Percentiles rank a stretch among this genome's conserved stretches.
Conservation (phyloP, 2,329 filamentous ascomycete genomes). For the Aspergillus brasiliensis region DNA sequence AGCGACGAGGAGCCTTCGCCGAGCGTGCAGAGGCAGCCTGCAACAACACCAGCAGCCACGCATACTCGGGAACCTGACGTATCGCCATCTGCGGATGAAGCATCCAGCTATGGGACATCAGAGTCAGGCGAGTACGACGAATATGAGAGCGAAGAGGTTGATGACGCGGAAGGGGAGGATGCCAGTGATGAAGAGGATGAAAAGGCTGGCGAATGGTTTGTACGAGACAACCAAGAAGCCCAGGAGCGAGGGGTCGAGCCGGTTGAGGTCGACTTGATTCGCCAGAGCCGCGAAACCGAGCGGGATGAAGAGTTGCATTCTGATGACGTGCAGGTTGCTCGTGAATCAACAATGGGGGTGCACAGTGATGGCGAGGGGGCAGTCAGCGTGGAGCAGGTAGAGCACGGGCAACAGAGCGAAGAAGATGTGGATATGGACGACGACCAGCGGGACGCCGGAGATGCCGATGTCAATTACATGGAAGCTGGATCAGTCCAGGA, state of each 20-base stretch:
- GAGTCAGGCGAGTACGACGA: slow-evolving; percentile 1
- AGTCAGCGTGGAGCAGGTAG: background rate
- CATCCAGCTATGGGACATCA: background rate
- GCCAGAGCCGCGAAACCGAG: background rate
- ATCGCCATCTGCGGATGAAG: slow-evolving; percentile 5
- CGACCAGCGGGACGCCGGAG: background rate
- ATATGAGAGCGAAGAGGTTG: background rate
- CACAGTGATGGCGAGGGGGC: background rate
- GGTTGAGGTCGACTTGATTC: background rate
- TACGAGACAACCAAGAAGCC: background rate
- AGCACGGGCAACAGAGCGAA: background rate
- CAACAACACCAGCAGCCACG: background rate
- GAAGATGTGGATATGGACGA: background rate
- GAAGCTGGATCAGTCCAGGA: background rate
- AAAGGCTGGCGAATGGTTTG: background rate
- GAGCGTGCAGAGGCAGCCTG: background rate
- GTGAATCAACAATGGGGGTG: background rate
- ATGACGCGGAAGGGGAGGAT: slow-evolving; percentile 1
- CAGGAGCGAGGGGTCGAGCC: background rate
- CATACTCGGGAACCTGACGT: background rate
- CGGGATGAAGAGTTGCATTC: background rate
- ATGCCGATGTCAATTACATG: background rate
- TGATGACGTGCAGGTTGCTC: background rate
- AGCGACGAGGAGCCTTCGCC: slow-evolving; percentile 40
- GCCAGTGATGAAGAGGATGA: background rate